These are phyloP conservation scores for Scedosporium dehoogii DNA, from an alignment of 2,329 filamentous ascomycete genomes.

Conservation along the genomic window DNA sequence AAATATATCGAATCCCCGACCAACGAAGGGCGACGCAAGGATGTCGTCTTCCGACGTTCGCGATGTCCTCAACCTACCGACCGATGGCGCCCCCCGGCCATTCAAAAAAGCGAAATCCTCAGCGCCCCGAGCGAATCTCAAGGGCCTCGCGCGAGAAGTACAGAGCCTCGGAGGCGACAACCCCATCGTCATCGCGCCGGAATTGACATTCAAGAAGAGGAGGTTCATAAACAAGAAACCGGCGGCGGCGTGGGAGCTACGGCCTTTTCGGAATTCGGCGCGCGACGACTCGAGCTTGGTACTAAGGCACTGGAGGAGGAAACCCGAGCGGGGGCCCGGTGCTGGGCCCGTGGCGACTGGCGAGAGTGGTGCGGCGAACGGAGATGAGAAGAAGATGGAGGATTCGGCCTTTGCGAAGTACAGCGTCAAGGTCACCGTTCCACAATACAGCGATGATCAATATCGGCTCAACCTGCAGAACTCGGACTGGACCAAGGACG, in stretches of 20 bases:
- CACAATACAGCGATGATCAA: constrained; percentile 77
- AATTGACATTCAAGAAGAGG: constrained; percentile 47
- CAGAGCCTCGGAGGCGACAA: constrained; percentile 57
- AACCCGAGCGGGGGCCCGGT: constrained; percentile 31
- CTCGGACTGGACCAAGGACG: constrained; percentile 78
- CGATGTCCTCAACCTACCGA: constrained; percentile 75
- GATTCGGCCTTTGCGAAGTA: constrained; percentile 72
- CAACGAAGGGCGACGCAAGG: neutral
- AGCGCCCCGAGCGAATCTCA: constrained; percentile 49
- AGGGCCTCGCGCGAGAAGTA: constrained; percentile 55
- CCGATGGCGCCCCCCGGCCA: constrained; percentile 46
- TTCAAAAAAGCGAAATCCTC: constrained; percentile 66
- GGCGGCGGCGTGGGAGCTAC: constrained; percentile 54
- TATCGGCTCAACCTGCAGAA: constrained; percentile 67
- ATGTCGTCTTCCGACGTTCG: constrained; percentile 75
- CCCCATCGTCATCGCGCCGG: constrained; percentile 56
- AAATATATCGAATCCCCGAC: neutral
- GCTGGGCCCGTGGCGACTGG: constrained; percentile 19
- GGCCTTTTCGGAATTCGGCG: constrained; percentile 67
- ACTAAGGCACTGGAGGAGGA: constrained; percentile 72
- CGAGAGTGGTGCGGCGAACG: constrained; percentile 27
- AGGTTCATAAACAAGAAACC: constrained; percentile 45
- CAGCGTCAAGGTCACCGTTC: constrained; percentile 70
- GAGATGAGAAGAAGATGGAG: constrained; percentile 27
- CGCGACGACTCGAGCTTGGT: constrained; percentile 57